phyloP scores from a whole-genome alignment of 805 yeast genomes.

The Komagataella populi region DNA sequence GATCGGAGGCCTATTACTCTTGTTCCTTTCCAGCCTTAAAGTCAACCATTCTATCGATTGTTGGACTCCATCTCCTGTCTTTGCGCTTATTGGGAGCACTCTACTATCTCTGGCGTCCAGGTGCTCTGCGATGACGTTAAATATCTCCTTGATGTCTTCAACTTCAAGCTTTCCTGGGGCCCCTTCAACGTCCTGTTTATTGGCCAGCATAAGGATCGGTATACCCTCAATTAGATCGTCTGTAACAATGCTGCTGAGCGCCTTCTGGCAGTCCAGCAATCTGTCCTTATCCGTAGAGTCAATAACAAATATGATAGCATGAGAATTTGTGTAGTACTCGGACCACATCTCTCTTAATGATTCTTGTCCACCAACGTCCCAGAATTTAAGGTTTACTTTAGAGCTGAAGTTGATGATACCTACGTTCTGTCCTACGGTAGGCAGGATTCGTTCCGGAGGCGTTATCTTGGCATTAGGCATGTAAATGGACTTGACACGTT shows the following conservation, averaged over 20 bases:
- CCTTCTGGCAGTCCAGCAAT: conserved; percentile 68
- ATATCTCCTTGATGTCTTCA: conserved; percentile 68
- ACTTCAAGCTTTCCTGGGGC: conserved; percentile 46
- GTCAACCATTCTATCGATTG: conserved; percentile 88
- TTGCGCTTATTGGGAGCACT: conserved; percentile 81
- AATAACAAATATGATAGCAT: conserved; percentile 84
- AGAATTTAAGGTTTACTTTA: conserved; percentile 53
- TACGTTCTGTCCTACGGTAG: conserved; percentile 92
- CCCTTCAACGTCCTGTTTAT: conserved; percentile 69
- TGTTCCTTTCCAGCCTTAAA: conserved; percentile 56
- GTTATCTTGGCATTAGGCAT: conserved; percentile 28
- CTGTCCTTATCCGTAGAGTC: conserved; percentile 82
- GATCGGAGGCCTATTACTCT: conserved; percentile 46
- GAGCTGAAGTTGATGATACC: conserved; percentile 25
- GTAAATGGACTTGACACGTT: conserved; percentile 45
- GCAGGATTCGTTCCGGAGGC: conserved; percentile 55
- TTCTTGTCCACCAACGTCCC: conserved; percentile 97
- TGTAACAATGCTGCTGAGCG: conserved; percentile 42
- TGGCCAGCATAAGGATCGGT: conserved; percentile 89
- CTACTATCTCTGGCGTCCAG: conserved; percentile 85
- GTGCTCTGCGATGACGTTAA: conserved; percentile 71
- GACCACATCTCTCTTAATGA: conserved; percentile 79
- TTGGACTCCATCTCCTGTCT: conserved; percentile 68
- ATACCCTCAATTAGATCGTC: conserved; percentile 59
- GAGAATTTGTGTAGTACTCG: conserved; percentile 73